Base-by-base conservation (phyloP, 2,329 filamentous ascomycete genomes). In the Hymenoscyphus salicellus region DNA sequence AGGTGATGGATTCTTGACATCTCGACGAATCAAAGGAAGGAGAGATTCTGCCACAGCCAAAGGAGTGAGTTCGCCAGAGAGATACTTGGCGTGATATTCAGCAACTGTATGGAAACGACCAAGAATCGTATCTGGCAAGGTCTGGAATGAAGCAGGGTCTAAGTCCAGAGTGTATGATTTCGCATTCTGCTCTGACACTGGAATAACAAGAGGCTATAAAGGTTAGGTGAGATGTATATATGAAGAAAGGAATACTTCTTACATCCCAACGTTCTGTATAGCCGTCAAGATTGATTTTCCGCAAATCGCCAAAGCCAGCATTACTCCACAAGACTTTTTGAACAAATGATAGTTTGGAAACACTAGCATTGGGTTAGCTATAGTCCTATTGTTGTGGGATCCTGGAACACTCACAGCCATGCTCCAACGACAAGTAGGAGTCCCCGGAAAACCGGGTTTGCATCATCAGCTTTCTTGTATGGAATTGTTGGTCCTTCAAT, bases 31-130 rank as follows among this genome's bases (percentile, higher is more conserved):
- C 49, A 94, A 78, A 0, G 89, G 87, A 1, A 96, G 80, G 17
- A 97, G 80, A 0, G 85, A 83, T 75, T 93, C 85, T 14, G 83
- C 84, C 1, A 97, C 90, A 67, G 88, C 84, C 0, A 86, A 81
- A 0, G 93, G 93, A 0, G 91, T 95, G 64, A 89, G 74, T 65
- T 83, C 79, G 60, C 91, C 90, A 5, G 85, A 85, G 67, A 82
- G 83, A 79, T 93, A 96, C 49, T 90, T 84, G 60, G 85, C 83
- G 74, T 92, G 88, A 75, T 93, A 97, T 78, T 97, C 92, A 14
- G 84, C 83, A 28, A 87, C 84, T 3, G 90, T 90, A 75, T 88
- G 86, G 78, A 90, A 92, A 55, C 84, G 82, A 17, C 79, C 80
- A 5, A 76, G 70, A 14, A 79, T 73, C 55, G 78, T 74, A 17